A percentile compares a stretch with the other conserved stretches of the same genome.
Conservation (phyloP, 345 rosid genomes). For the Linum usitatissimum region DNA sequence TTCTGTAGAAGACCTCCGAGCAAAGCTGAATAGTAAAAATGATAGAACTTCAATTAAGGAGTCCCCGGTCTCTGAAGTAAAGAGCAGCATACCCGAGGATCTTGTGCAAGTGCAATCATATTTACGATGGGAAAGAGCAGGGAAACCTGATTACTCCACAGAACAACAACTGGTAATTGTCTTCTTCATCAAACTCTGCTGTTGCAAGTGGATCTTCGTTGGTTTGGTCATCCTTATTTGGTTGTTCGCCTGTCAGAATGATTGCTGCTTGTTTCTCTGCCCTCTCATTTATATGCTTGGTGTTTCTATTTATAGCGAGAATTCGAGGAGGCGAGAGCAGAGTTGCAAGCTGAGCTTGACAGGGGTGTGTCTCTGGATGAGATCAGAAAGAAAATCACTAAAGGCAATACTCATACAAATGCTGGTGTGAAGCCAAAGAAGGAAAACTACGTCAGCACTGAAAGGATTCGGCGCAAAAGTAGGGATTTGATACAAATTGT, state of each 20-base stretch:
- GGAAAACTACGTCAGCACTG: slow-evolving; percentile 29
- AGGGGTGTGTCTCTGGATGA: slow-evolving; percentile 50
- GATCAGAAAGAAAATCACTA: slow-evolving; percentile 36
- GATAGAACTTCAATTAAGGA: slow-evolving; percentile 33
- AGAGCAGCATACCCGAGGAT: slow-evolving; percentile 41
- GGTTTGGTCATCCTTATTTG: slow-evolving; percentile 3
- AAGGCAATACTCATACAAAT: slow-evolving; percentile 43
- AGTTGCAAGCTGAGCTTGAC: slow-evolving; percentile 45
- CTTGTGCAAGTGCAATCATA: slow-evolving; percentile 55
- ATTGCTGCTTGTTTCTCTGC: neutral
- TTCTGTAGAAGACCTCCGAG: slow-evolving; percentile 63
- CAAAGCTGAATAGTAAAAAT: slow-evolving; percentile 46
- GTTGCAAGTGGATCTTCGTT: slow-evolving; percentile 2
- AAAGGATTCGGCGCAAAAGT: slow-evolving; percentile 65
- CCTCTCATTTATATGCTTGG: neutral
- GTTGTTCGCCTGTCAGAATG: too few species aligned
- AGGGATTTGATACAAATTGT: slow-evolving; percentile 63
- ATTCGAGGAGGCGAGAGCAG: slow-evolving; percentile 62
- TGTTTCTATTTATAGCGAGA: slow-evolving; percentile 32
- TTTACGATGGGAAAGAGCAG: slow-evolving; percentile 70
- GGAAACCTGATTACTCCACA: slow-evolving; percentile 53
- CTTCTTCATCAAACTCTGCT: neutral
- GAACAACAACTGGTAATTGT: slow-evolving; percentile 43
- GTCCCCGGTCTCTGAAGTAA: slow-evolving; percentile 23
- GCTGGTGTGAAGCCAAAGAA: slow-evolving; percentile 28